A percentile compares a stretch with the other conserved stretches of the same genome.
Evolutionary conservation across 2,329 filamentous ascomycete species (phyloP).

Genomic region (Fusarium sacchari): DNA sequence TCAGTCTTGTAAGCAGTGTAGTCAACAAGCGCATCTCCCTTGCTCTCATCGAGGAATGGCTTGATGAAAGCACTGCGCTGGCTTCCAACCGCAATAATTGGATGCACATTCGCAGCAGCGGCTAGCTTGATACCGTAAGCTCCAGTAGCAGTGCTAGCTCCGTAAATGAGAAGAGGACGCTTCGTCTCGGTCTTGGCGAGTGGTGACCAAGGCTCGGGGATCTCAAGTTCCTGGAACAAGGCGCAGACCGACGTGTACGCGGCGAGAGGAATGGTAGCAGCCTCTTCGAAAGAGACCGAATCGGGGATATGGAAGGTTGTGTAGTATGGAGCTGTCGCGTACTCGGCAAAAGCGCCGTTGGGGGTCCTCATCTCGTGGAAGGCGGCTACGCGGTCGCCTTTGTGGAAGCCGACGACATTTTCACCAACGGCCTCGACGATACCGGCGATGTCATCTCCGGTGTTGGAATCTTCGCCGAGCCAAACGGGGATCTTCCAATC

Average conservation of each 20-base stretch:
- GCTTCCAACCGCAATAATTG: conserved; percentile 67
- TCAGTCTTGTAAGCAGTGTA: background rate
- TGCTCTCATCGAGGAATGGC: conserved; percentile 2
- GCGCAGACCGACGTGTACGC: conserved; percentile 10
- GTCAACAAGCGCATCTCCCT: conserved; percentile 24
- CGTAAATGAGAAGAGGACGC: conserved; percentile 61
- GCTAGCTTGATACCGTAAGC: conserved; percentile 67
- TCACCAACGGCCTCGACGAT: conserved; percentile 30
- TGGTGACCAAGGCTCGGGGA: conserved; percentile 14
- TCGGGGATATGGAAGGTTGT: conserved; percentile 66
- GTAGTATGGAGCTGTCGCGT: conserved; percentile 64
- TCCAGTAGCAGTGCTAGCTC: conserved; percentile 63
- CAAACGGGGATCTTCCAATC: conserved; percentile 40
- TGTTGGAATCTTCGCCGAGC: background rate
- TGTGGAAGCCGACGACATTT: conserved; percentile 30
- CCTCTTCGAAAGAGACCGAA: background rate
- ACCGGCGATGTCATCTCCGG: conserved; percentile 43
- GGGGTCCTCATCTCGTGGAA: conserved; percentile 62
- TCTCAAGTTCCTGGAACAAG: conserved; percentile 6
- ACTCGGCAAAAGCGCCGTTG: conserved; percentile 69
- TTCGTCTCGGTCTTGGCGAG: conserved; percentile 26
- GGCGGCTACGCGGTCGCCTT: conserved; percentile 59
- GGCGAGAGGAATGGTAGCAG: conserved; percentile 12
- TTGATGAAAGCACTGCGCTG: conserved; percentile 8
- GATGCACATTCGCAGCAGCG: conserved; percentile 61